Percentiles rank a stretch among this genome's conserved stretches.
These are phyloP conservation scores for Eutrema salsugineum DNA, from an alignment of 441 rosid species.

Conservation along the genomic window DNA sequence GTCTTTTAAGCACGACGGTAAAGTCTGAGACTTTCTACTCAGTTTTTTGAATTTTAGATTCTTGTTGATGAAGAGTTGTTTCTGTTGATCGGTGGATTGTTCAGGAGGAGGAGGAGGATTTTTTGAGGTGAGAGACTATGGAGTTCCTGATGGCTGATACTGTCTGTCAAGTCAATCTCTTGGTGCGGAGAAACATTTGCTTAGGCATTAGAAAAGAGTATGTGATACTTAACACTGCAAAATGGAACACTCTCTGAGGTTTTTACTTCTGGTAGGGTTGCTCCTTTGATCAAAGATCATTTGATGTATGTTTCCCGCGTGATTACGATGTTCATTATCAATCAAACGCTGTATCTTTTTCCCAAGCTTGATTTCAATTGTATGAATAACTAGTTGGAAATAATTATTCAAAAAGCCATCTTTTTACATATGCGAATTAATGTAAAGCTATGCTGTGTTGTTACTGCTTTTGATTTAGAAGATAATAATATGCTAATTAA, in stretches of 20 bases:
- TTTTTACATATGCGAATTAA: background rate
- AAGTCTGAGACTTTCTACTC: background rate
- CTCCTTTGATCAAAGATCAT: too few relatives aligned
- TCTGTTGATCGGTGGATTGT: conserved; percentile 17
- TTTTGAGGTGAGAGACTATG: conserved; percentile 95
- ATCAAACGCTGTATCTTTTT: too few relatives aligned
- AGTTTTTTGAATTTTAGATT: background rate
- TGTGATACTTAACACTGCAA: conserved; percentile 70
- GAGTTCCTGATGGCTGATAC: conserved; percentile 90
- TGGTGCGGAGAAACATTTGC: conserved; percentile 99
- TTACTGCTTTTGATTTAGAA: background rate
- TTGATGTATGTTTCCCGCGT: too few relatives aligned
- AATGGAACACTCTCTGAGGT: conserved; percentile 91
- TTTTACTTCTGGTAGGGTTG: conserved; percentile 92
- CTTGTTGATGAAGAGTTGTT: background rate
- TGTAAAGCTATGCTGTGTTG: background rate
- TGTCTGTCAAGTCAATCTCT: conserved; percentile 86
- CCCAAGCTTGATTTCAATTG: too few relatives aligned
- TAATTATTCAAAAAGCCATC: background rate
- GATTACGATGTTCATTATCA: too few relatives aligned
- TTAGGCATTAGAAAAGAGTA: conserved; percentile 85
- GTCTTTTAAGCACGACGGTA: conserved; percentile 96
- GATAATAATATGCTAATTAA: too few relatives aligned
- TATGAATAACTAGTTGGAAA: too few relatives aligned
- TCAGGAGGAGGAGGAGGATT: conserved; percentile 98